A percentile compares a stretch with the other conserved stretches of the same genome.
phyloP scores from a whole-genome alignment of 176 grass and related monocot species.

The Phoenix dactylifera region DNA sequence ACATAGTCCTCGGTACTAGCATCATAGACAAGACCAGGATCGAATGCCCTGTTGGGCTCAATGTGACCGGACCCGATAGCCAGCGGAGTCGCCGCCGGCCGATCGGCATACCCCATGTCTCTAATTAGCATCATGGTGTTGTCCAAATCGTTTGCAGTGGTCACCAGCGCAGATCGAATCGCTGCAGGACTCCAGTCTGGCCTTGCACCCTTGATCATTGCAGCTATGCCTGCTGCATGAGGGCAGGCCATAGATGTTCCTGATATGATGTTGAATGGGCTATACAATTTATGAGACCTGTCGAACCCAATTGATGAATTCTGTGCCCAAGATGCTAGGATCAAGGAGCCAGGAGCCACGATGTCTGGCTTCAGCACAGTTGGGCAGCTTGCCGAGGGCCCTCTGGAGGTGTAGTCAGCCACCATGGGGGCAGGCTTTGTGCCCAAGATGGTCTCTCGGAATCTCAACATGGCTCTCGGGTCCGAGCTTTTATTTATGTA shows the following conservation, averaged over 20 bases:
- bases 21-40: no score
- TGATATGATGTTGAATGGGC: constrained; percentile 25
- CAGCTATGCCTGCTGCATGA: constrained; percentile 49
- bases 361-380: no score
- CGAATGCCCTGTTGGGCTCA: no score
- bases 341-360: constrained; percentile 28
- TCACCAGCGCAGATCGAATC: constrained; percentile 79
- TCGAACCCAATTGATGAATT: neutral
- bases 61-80: no score
- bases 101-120: constrained; percentile 16
- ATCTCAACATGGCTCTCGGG: no score
- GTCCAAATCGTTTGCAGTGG: constrained; percentile 37
- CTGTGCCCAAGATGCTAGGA: constrained; percentile 33
- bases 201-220: constrained; percentile 35
- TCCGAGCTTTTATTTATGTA: constrained; percentile 3
- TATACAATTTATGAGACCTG: constrained; percentile 16
- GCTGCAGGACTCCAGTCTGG: constrained; percentile 55
- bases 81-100: constrained; percentile 33
- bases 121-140: constrained; percentile 34
- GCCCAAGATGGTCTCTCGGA: no score
- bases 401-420: no score
- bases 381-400: no score
- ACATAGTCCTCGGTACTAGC: no score
- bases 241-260: constrained; percentile 76
- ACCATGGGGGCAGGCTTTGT: no score